Percentiles rank a stretch among this genome's conserved stretches.
phyloP scores from a whole-genome alignment of 306 rosid genomes.

The Corylus avellana region DNA sequence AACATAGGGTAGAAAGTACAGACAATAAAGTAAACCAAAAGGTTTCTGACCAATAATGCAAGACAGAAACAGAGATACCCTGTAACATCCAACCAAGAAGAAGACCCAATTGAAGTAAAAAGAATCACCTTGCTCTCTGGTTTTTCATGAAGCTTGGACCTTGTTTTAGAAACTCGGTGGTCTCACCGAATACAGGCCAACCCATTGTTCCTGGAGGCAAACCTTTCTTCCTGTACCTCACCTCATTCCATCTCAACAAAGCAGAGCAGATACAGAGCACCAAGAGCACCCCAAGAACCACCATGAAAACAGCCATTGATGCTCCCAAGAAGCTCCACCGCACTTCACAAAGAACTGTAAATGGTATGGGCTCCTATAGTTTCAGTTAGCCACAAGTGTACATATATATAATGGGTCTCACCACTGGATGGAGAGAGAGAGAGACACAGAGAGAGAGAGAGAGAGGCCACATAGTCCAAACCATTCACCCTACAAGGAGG shows the following conservation, averaged over 20 bases:
- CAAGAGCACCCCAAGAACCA: slow-evolving; percentile 39
- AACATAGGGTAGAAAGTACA: slow-evolving; percentile 18
- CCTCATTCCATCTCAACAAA: slow-evolving; percentile 81
- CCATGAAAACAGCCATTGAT: slow-evolving; percentile 69
- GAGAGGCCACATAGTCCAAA: slow-evolving; percentile 45
- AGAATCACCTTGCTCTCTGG: slow-evolving; percentile 79
- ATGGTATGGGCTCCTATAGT: slow-evolving; percentile 40
- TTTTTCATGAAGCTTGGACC: slow-evolving; percentile 96
- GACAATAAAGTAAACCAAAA: slow-evolving; percentile 14
- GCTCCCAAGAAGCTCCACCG: slow-evolving; percentile 40
- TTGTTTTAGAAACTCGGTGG: slow-evolving; percentile 93
- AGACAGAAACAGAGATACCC: slow-evolving; percentile 17
- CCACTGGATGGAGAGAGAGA: slow-evolving; percentile 32
- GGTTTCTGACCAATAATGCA: slow-evolving; percentile 20
- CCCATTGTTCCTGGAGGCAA: slow-evolving; percentile 99
- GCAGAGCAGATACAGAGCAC: slow-evolving; percentile 89
- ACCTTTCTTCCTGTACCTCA: slow-evolving; percentile 76
- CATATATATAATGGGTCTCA: slow-evolving; percentile 63
- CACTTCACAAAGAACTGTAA: slow-evolving; percentile 32
- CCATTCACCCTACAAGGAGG: slow-evolving; percentile 53
- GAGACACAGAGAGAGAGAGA: slow-evolving; percentile 6
- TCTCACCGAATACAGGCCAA: slow-evolving; percentile 96
- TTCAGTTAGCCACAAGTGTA: slow-evolving; percentile 37
- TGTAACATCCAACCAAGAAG: slow-evolving; percentile 12
- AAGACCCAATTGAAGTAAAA: not conserved